Base-by-base conservation (phyloP, 352 stramenopile genomes). In the Phytopythium aichiense region DNA sequence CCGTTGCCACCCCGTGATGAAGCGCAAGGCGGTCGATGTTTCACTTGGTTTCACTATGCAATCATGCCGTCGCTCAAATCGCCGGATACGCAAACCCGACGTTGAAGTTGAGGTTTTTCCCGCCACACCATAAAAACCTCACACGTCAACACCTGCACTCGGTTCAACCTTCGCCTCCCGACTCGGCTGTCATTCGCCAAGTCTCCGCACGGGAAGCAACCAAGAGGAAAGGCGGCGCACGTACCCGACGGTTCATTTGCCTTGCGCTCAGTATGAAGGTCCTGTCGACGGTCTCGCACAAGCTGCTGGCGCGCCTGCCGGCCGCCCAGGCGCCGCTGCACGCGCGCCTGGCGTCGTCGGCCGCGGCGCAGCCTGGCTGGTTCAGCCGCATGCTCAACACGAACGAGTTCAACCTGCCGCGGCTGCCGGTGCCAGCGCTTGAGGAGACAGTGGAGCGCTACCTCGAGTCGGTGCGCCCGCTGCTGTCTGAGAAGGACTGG, bases 361-460 rank as follows among this genome's bases (percentile, higher is more conserved):
- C 65, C 31, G 58, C 50, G 43, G 64, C 72, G 64, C 72, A 77
- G 53, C 79, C 79, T 31, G 76, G 77, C 15, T 91, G 82, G 82
- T 91, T 88, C 67, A 79, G 85, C 50, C 79, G 81, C 65, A 88
- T 91, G 78, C 76, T 83, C 31, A 60, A 68, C 58, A 91, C 82
- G 43, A 91, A 91, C 64, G 80, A 89, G 72, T 91, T 82, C 71
- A 83, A 92, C 56, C 60, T 91, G 45, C 80, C 82, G 33, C 79
- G 81, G 35, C 64, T 98, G 53, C 89, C 93, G 3, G 89, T 98
- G 64, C 94, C 94, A 35, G 76, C 82, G 28, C 75, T 98, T 11
- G 76, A 93, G 50, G 87, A 97, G 61, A 98, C 94, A 50, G 61
- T 97, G 46, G 61, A 84, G 57, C 91, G 87, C 52, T 97, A 98